A percentile compares a stretch with the other conserved stretches of the same genome.
Evolutionary conservation across 257 asterid genomes (phyloP).

Genomic region (Solanum sejunctum): DNA sequence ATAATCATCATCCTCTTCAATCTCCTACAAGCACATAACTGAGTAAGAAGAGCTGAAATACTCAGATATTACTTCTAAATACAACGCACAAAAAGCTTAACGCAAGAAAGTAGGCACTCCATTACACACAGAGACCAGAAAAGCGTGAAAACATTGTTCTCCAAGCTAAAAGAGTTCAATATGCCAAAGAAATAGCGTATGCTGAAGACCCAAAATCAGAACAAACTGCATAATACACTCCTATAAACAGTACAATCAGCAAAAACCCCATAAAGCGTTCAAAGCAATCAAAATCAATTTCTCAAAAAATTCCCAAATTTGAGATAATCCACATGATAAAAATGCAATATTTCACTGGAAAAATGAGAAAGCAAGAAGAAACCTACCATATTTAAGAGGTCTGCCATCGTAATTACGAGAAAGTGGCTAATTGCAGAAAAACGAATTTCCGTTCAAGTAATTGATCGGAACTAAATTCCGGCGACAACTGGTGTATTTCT

Average conservation of each 20-base stretch:
- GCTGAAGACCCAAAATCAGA: neutral
- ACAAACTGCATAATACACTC: neutral
- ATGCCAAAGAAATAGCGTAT: neutral
- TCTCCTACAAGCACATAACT: conserved; percentile 12
- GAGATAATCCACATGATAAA: neutral
- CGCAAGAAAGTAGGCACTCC: neutral
- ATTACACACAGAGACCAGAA: neutral
- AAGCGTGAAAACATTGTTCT: neutral
- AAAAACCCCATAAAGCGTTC: neutral
- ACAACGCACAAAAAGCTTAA: no score
- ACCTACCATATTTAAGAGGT: neutral
- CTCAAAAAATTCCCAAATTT: neutral
- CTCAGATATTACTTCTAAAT: neutral
- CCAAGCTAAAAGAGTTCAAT: neutral
- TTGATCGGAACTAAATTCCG: neutral
- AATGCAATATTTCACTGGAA: neutral
- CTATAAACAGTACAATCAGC: neutral
- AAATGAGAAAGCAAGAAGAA: neutral
- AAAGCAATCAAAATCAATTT: neutral
- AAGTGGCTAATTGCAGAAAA: neutral
- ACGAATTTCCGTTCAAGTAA: neutral
- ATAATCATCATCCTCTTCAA: conserved; percentile 53
- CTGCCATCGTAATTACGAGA: neutral
- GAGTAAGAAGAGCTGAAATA: neutral
- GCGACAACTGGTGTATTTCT: neutral